Conservation (phyloP, 2,329 filamentous ascomycete genomes). For the Amylocarpus encephaloides region DNA sequence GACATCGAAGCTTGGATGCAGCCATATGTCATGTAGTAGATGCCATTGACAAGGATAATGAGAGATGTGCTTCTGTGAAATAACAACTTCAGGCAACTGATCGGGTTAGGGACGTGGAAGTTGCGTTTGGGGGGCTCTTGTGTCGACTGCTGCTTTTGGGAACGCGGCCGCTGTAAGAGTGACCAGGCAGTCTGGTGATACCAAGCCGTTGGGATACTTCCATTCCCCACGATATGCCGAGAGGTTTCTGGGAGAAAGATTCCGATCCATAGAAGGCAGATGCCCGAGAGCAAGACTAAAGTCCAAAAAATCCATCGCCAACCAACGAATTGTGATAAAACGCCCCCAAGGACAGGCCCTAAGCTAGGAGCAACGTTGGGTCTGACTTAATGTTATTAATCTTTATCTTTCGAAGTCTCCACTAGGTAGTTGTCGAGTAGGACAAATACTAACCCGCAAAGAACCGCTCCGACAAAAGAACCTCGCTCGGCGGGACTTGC, state of each 20-base stretch:
- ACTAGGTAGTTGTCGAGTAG: neutral
- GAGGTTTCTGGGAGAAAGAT: constrained; percentile 43
- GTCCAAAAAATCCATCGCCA: constrained; percentile 49
- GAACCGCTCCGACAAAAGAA: constrained; percentile 52
- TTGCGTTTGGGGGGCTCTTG: neutral
- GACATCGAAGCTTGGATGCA: constrained; percentile 40
- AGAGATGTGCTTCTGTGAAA: constrained; percentile 33
- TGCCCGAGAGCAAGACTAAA: constrained; percentile 37
- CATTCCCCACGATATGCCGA: constrained; percentile 8
- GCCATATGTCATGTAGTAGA: constrained; percentile 44
- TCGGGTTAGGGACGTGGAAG: constrained; percentile 31
- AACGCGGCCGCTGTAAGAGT: neutral
- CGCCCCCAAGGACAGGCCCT: constrained; percentile 43
- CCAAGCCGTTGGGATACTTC: neutral
- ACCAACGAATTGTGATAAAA: constrained; percentile 37
- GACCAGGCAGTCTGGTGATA: neutral
- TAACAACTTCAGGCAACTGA: constrained; percentile 34
- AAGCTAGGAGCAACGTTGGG: constrained; percentile 7
- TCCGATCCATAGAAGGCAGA: constrained; percentile 39
- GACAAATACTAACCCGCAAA: constrained; percentile 1
- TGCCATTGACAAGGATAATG: constrained; percentile 34
- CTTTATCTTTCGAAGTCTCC: neutral
- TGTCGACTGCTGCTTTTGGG: too few species aligned
- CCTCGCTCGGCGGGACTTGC: constrained; percentile 52
- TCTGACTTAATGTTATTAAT: neutral